A percentile compares a stretch with the other conserved stretches of the same genome.
Conservation (phyloP, 805 yeast genomes). For the Metschnikowia peoriensis region DNA sequence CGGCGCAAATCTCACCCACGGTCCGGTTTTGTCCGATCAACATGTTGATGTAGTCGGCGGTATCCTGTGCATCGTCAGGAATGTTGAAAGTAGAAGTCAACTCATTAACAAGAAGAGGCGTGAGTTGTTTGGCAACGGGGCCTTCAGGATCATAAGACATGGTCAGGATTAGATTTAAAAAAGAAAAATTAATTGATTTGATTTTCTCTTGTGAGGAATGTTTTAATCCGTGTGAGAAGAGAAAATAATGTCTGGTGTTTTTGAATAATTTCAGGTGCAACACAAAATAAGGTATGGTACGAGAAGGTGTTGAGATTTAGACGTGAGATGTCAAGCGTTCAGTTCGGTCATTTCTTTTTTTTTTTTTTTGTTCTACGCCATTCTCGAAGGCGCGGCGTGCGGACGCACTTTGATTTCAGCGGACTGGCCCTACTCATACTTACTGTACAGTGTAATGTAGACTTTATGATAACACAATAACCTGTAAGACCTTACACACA, state of each 20-base stretch:
- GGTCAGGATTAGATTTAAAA: neutral
- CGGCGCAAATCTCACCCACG: slow-evolving; percentile 57
- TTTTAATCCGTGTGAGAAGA: neutral
- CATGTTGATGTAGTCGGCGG: slow-evolving; percentile 69
- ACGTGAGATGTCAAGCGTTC: neutral
- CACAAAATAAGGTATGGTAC: too few relatives aligned
- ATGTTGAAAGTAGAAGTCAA: slow-evolving; percentile 33
- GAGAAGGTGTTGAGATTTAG: neutral
- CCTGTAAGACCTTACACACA: too few relatives aligned
- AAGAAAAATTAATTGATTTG: too few relatives aligned
- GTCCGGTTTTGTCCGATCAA: slow-evolving; percentile 67
- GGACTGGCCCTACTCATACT: too few relatives aligned
- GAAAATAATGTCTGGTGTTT: neutral
- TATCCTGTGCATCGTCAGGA: slow-evolving; percentile 37
- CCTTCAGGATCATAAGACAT: slow-evolving; percentile 42
- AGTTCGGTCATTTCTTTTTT: neutral
- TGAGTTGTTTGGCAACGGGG: slow-evolving; percentile 36
- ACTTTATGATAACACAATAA: too few relatives aligned
- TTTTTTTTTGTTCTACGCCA: neutral
- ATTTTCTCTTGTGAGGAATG: too few relatives aligned
- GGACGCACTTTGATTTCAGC: too few relatives aligned
- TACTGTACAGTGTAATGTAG: too few relatives aligned
- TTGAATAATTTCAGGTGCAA: neutral
- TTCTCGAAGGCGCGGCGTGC: neutral
- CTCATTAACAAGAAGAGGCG: slow-evolving; percentile 34